These are phyloP conservation scores for Nitzschia sp. DNA, from an alignment of 108 stramenopile species.

Conservation along the genomic window DNA sequence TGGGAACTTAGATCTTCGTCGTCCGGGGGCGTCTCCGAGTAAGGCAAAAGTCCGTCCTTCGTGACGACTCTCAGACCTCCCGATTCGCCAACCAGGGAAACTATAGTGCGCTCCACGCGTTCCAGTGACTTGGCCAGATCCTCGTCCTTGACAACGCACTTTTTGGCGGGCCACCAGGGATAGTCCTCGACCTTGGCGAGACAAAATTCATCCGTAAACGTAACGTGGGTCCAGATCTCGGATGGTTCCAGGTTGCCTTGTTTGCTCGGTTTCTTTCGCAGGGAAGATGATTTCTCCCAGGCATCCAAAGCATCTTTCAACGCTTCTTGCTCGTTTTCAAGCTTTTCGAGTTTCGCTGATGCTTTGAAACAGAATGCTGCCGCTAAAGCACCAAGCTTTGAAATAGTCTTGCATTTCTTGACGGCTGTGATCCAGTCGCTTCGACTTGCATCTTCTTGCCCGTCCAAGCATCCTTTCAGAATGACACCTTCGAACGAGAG, in stretches of 20 bases:
- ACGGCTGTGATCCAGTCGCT: constrained; percentile 80
- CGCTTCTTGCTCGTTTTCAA: constrained; percentile 53
- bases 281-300: constrained; percentile 40
- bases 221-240: constrained; percentile 72
- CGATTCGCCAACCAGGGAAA: constrained; percentile 73
- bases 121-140: constrained; percentile 40
- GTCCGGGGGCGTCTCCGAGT: constrained; percentile 37
- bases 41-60: constrained; percentile 49
- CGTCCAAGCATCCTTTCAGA: constrained; percentile 69
- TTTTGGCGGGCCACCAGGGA: constrained; percentile 86
- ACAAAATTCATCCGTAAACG: constrained; percentile 66
- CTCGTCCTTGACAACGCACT: constrained; percentile 59
- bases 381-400: constrained; percentile 59
- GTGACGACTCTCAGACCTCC: constrained; percentile 60
- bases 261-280: constrained; percentile 23
- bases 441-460: constrained; percentile 66
- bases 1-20: constrained; percentile 50
- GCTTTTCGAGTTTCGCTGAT: constrained; percentile 43
- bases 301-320: constrained; percentile 43
- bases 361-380: constrained; percentile 55
- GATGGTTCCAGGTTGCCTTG: constrained; percentile 34
- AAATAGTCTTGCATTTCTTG: constrained; percentile 65
- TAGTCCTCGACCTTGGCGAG: constrained; percentile 67
- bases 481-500: constrained; percentile 69
- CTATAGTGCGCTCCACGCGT: constrained; percentile 44